A percentile compares a stretch with the other conserved stretches of the same genome.
phyloP scores from a whole-genome alignment of 768 basidiomycete species.

The Hemileccinum rubropunctum region DNA sequence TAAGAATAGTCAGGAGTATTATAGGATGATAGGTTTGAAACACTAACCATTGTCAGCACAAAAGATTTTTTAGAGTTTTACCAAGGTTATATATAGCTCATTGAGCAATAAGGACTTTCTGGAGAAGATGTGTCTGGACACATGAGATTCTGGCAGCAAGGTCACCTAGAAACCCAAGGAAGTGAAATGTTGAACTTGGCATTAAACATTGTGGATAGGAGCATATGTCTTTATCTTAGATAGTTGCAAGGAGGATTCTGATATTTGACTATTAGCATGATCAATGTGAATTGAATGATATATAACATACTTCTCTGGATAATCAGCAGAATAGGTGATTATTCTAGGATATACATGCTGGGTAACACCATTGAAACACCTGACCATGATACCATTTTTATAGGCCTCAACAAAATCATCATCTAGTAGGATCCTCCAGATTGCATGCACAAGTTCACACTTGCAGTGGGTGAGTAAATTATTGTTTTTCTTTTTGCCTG shows the following conservation, averaged over 20 bases:
- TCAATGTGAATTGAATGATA: too few relatives aligned
- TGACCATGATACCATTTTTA: not conserved
- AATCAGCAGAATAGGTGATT: constrained; percentile 1
- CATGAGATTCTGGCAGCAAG: not conserved
- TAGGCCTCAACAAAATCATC: not conserved
- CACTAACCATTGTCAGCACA: not conserved
- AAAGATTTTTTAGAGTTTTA: not conserved
- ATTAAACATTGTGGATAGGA: not conserved
- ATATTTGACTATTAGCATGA: too few relatives aligned
- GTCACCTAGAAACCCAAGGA: not conserved
- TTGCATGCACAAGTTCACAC: not conserved
- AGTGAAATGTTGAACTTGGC: not conserved
- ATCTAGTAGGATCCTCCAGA: constrained; percentile 3
- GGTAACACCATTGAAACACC: not conserved
- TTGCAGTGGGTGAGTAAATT: constrained; percentile 2
- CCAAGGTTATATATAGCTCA: not conserved
- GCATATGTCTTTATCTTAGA: not conserved
- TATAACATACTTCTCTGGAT: constrained; percentile 1
- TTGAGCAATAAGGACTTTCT: not conserved
- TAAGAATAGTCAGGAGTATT: not conserved
- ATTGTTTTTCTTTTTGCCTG: not conserved
- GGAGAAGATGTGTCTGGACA: too few relatives aligned
- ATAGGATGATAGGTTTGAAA: not conserved
- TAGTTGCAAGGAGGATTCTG: not conserved
- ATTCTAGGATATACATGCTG: not conserved